Conservation (phyloP, 2,329 filamentous ascomycete genomes). For the Fusarium irregulare region DNA sequence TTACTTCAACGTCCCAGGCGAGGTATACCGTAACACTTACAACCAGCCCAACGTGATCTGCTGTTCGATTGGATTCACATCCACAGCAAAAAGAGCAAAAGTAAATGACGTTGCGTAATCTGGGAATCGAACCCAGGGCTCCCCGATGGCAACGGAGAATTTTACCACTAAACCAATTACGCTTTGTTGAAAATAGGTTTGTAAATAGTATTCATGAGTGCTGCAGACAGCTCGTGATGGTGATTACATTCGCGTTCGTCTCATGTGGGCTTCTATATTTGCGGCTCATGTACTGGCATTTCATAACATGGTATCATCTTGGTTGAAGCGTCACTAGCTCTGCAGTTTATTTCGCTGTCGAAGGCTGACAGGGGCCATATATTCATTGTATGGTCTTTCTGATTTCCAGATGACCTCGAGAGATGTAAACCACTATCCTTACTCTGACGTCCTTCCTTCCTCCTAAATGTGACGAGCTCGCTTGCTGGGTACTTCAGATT, state of each 20-base stretch:
- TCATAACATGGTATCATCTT: not conserved
- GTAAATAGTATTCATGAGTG: not conserved
- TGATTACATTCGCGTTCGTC: not conserved
- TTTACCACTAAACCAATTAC: conserved; percentile 13
- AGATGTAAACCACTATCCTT: not conserved
- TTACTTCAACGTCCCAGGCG: not conserved
- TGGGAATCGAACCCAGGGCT: conserved; percentile 10
- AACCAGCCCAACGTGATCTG: not conserved
- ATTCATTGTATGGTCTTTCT: not conserved
- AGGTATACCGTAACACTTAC: not conserved
- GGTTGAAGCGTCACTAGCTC: not conserved
- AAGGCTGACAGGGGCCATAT: not conserved
- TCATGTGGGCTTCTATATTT: not conserved
- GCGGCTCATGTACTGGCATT: not conserved
- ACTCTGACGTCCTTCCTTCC: not conserved
- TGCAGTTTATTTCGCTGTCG: not conserved
- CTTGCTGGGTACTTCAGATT: not conserved
- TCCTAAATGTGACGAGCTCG: not conserved
- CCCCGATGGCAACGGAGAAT: conserved; percentile 9
- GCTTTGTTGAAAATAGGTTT: not conserved
- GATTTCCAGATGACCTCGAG: not conserved
- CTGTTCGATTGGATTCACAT: not conserved
- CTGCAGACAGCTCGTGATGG: not conserved
- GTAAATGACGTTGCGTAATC: not conserved
- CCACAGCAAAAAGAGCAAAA: not conserved